Percentiles rank a stretch among this genome's conserved stretches.
phyloP scores from a whole-genome alignment of 352 stramenopile genomes.

The Thalassiosira ordinaria region DNA sequence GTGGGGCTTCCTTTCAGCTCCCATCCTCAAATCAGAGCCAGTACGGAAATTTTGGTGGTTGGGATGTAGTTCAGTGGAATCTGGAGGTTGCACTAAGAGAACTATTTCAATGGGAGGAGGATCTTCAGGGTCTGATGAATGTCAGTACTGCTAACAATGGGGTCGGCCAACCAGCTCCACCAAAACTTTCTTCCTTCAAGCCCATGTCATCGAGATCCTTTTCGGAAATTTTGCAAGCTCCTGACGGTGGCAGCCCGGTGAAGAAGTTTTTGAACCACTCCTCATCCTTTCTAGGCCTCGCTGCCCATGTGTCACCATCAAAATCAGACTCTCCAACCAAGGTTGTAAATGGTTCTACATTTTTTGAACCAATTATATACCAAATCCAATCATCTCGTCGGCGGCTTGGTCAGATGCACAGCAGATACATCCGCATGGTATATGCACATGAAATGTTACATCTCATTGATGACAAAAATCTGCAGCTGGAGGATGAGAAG shows the following conservation, averaged over 20 bases:
- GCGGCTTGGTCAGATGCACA: slow-evolving; percentile 34
- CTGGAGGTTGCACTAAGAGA: slow-evolving; percentile 39
- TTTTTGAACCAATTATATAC: slow-evolving; percentile 56
- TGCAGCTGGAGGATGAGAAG: slow-evolving; percentile 37
- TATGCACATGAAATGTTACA: slow-evolving; percentile 61
- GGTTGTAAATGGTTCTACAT: slow-evolving; percentile 3
- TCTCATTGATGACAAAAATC: slow-evolving; percentile 28
- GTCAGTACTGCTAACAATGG: background rate
- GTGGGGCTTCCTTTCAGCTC: background rate
- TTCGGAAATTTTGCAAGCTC: background rate
- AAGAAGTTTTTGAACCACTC: slow-evolving; percentile 2
- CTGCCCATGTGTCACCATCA: background rate
- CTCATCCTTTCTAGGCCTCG: slow-evolving; percentile 9
- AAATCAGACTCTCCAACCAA: slow-evolving; percentile 3
- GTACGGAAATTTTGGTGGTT: slow-evolving; percentile 36
- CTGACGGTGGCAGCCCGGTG: background rate
- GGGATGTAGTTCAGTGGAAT: slow-evolving; percentile 56
- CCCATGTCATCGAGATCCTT: slow-evolving; percentile 17
- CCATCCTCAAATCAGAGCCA: background rate
- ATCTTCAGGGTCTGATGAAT: slow-evolving; percentile 17
- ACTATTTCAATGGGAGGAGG: slow-evolving; percentile 35
- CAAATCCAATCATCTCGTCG: slow-evolving; percentile 32
- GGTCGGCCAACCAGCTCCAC: background rate
- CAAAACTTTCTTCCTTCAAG: slow-evolving; percentile 3
- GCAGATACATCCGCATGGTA: slow-evolving; percentile 49